A percentile compares a stretch with the other conserved stretches of the same genome.
Evolutionary conservation across 164 flowering plant genomes (phyloP).

Genomic region (Umbilicus rupestris): DNA sequence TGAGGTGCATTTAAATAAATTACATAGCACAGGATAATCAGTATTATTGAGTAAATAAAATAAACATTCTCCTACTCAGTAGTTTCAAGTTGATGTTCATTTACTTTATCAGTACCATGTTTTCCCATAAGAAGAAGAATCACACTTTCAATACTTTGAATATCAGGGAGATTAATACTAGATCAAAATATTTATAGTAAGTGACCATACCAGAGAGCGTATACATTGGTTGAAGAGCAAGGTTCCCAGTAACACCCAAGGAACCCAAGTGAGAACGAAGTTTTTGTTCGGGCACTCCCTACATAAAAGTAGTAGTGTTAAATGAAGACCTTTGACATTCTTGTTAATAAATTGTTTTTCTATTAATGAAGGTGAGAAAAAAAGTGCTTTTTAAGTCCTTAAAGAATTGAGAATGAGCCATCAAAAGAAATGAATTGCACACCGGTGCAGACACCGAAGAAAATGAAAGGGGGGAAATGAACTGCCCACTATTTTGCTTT

Average conservation of each 20-base stretch:
- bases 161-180: not conserved
- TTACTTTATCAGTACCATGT: not conserved
- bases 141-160: not conserved
- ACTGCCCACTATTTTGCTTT: no score
- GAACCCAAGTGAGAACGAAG: conserved; percentile 95
- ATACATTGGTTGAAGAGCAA: conserved; percentile 99
- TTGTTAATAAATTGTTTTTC: not conserved
- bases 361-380: not conserved
- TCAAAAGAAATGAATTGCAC: no score
- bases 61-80: no score
- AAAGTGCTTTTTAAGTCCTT: not conserved
- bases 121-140: not conserved
- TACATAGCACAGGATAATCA: not conserved
- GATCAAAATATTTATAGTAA: not conserved
- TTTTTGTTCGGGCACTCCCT: conserved; percentile 99
- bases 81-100: not conserved
- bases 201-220: conserved; percentile 74
- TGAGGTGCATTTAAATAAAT: no score
- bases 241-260: conserved; percentile 94
- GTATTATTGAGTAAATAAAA: no score
- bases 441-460: no score
- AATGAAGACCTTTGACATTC: not conserved
- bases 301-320: conserved; percentile 12
- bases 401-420: no score
- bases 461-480: no score